Evolutionary conservation across 306 rosid species (phyloP), one percentile per base, ranked within the genome.

Genomic region (Quillaja saponaria): DNA sequence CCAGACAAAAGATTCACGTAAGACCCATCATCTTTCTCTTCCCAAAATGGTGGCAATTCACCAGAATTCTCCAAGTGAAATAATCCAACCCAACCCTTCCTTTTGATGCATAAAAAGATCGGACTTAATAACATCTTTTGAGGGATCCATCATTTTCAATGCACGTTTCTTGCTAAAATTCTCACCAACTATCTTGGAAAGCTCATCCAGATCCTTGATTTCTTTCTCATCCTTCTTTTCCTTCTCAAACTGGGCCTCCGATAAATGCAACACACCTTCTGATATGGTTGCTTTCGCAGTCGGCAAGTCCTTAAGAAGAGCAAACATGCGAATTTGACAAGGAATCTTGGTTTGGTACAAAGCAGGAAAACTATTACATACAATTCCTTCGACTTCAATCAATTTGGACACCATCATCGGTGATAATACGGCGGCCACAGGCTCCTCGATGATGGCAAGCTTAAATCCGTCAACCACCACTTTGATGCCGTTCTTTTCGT

Each of bases 1-100:
- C 84, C 76, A 1, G 97, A 86, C 31, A 90, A 69, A 14, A 80
- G 72, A 40, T 90, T 90, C 0, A 82, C 83, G 63, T 56, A 90
- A 34, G 19, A 48, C 4, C 85, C 86, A 10, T 72, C 86, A 10
- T 72, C 64, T 33, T 58, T 76, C 62, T 72, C 71, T 47, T 80
- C 90, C 97, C 95, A 90, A 65, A 90, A 90, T 6, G 91, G 95
- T 0, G 97, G 95, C 62, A 86, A 58, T 0, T 82, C 90, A 3
- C n/a, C 45, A 1, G 79, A 67, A 13, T 63, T 84, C 64, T 90
- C 97, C 12, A 83, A 71, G 4, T 69, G 81, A 17, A 77, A 59
- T 21, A 87, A 66, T n/a, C 97, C 97, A 90, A 6, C 85, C 80
- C 11, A 90, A 56, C 0, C 76, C 97, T 66, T 90, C 90, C 50